phyloP scores from a whole-genome alignment of 2,329 filamentous ascomycete species.

The Fusarium compactum region DNA sequence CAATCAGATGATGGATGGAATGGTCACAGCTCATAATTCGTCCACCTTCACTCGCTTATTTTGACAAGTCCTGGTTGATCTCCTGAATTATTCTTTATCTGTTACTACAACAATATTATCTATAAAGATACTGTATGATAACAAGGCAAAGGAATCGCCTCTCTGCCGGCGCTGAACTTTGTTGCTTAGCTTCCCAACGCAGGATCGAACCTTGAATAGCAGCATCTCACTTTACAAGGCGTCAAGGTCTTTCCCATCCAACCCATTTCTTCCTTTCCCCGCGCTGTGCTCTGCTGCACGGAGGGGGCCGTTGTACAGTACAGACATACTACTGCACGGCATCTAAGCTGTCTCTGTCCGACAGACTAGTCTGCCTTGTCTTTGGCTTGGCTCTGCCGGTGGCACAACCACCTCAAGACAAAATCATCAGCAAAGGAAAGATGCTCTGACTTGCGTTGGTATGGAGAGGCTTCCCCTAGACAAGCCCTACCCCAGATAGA shows the following conservation, averaged over 20 bases:
- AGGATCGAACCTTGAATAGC: conserved; percentile 38
- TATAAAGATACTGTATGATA: conserved; percentile 5
- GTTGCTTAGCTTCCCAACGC: conserved; percentile 29
- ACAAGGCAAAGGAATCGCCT: conserved; percentile 25
- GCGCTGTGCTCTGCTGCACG: conserved; percentile 10
- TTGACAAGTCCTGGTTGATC: background rate
- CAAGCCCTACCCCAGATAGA: conserved; percentile 19
- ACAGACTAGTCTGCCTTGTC: background rate
- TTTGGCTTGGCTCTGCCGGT: conserved; percentile 4
- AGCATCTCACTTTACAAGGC: conserved; percentile 24
- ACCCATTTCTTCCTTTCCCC: conserved; percentile 10
- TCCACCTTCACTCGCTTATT: background rate
- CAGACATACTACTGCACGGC: background rate
- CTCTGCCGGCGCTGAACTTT: conserved; percentile 40
- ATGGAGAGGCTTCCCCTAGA: conserved; percentile 12
- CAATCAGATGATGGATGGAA: conserved; percentile 35
- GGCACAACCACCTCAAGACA: conserved; percentile 13
- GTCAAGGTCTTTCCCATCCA: conserved; percentile 19
- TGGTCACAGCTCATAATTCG: conserved; percentile 14
- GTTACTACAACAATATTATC: background rate
- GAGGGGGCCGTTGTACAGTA: conserved; percentile 32
- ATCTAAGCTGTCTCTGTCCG: background rate
- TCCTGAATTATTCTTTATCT: conserved; percentile 19
- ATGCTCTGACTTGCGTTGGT: background rate
- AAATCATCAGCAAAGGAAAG: background rate